Percentiles rank a stretch among this genome's conserved stretches.
These are phyloP conservation scores for Capsicum rhomboideum DNA, from an alignment of 257 asterid genomes.

Conservation along the genomic window DNA sequence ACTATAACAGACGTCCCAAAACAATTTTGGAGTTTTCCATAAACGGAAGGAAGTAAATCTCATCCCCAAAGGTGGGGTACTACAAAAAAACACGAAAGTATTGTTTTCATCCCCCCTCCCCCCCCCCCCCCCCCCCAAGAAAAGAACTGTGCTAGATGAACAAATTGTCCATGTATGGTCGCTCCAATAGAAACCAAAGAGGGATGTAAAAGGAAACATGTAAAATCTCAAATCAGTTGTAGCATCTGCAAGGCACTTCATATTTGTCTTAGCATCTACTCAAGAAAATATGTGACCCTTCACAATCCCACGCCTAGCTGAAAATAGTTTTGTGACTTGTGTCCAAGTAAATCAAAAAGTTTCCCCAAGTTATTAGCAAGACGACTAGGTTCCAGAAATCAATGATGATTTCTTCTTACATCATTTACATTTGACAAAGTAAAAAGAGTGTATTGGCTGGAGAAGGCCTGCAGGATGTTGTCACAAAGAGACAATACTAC, in stretches of 20 bases:
- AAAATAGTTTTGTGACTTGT: neutral
- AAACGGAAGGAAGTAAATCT: neutral
- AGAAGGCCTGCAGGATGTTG: neutral
- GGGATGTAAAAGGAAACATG: neutral
- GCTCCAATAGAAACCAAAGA: neutral
- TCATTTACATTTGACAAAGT: constrained; percentile 10
- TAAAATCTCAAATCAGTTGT: neutral
- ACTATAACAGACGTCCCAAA: neutral
- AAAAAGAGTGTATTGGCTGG: neutral
- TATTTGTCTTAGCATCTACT: neutral
- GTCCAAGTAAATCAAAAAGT: neutral
- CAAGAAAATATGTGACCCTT: neutral
- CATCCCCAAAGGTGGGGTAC: neutral
- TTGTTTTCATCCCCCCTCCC: neutral
- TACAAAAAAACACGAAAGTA: neutral
- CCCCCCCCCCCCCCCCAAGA: neutral
- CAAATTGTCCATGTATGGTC: neutral
- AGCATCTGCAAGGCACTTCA: neutral
- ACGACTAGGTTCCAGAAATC: neutral
- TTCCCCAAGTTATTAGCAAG: neutral
- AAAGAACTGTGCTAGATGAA: neutral
- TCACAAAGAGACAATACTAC: neutral
- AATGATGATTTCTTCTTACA: constrained; percentile 2
- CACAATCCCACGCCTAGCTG: neutral
- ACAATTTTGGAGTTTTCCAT: neutral